These are phyloP conservation scores for Boletus subcaerulescens DNA, from an alignment of 768 basidiomycete genomes.

Conservation along the genomic window DNA sequence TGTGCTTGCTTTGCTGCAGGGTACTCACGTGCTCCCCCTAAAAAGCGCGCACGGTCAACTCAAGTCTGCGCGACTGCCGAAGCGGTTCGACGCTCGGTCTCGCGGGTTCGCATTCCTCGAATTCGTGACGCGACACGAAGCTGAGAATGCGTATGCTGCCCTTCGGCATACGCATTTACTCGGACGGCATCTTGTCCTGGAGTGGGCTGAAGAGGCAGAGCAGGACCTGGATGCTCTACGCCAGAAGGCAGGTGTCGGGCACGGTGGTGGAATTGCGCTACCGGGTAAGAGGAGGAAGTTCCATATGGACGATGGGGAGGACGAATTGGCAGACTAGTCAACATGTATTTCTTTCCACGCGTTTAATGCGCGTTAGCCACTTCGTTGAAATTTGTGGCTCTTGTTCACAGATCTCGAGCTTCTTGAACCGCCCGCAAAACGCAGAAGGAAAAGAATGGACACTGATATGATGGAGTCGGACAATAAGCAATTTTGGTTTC, in stretches of 20 bases:
- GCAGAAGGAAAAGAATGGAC: background rate
- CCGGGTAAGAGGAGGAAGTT: constrained; percentile 78
- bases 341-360: constrained; percentile 2
- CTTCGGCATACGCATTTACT: constrained; percentile 94
- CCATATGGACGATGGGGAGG: constrained; percentile 44
- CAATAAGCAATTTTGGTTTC: constrained; percentile 26
- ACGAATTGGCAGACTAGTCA: constrained; percentile 27
- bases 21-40: background rate
- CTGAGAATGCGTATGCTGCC: constrained; percentile 82
- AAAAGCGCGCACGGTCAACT: constrained; percentile 85
- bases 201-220: constrained; percentile 88
- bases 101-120: constrained; percentile 98
- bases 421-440: constrained; percentile 2
- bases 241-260: constrained; percentile 78
- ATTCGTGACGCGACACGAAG: constrained; percentile 86
- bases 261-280: constrained; percentile 62
- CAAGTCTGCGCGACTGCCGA: constrained; percentile 91
- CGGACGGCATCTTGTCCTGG: constrained; percentile 89
- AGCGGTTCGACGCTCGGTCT: constrained; percentile 83
- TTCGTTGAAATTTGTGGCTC: background rate
- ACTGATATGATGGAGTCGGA: background rate
- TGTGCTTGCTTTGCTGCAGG: background rate
- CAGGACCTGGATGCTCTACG: constrained; percentile 74
- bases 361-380: background rate
- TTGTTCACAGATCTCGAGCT: background rate